Percentiles rank a stretch among this genome's conserved stretches.
Evolutionary conservation across 257 asterid species (phyloP).

Genomic region (Phtheirospermum japonicum): DNA sequence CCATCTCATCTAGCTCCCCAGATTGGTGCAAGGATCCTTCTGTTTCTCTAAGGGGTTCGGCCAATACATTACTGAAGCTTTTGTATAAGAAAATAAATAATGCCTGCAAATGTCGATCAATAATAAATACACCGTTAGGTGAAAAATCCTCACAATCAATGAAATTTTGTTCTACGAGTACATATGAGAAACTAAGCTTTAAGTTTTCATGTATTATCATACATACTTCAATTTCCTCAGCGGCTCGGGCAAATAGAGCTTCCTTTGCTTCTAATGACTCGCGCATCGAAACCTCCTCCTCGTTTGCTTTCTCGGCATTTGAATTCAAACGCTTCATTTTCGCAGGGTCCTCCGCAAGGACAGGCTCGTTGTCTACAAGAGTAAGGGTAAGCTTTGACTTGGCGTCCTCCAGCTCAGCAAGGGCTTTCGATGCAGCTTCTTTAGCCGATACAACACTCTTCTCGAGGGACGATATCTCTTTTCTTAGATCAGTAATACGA

Average conservation of each 20-base stretch:
- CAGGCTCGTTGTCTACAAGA: conserved; percentile 93
- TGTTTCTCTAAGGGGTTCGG: conserved; percentile 67
- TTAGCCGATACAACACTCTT: conserved; percentile 52
- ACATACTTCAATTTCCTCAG: conserved; percentile 78
- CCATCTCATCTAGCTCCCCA: conserved; percentile 73
- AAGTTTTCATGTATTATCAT: background rate
- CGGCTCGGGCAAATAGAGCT: conserved; percentile 80
- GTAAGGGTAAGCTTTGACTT: conserved; percentile 72
- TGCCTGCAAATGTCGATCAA: conserved; percentile 46
- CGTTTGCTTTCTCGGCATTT: conserved; percentile 62
- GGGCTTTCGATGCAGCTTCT: conserved; percentile 76
- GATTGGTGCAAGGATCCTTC: conserved; percentile 55
- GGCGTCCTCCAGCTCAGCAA: conserved; percentile 67
- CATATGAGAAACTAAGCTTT: background rate
- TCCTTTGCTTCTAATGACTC: conserved; percentile 93
- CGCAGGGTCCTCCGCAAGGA: conserved; percentile 83
- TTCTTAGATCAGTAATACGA: conserved; percentile 84
- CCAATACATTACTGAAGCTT: conserved; percentile 67
- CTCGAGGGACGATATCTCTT: conserved; percentile 70
- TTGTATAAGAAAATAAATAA: conserved; percentile 67
- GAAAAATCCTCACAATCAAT: background rate
- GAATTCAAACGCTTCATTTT: conserved; percentile 84
- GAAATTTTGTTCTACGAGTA: background rate
- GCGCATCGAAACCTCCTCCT: conserved; percentile 57
- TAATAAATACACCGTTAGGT: conserved; percentile 21